These are phyloP conservation scores for Lepidium africanum DNA, from an alignment of 345 rosid genomes.

Conservation along the genomic window DNA sequence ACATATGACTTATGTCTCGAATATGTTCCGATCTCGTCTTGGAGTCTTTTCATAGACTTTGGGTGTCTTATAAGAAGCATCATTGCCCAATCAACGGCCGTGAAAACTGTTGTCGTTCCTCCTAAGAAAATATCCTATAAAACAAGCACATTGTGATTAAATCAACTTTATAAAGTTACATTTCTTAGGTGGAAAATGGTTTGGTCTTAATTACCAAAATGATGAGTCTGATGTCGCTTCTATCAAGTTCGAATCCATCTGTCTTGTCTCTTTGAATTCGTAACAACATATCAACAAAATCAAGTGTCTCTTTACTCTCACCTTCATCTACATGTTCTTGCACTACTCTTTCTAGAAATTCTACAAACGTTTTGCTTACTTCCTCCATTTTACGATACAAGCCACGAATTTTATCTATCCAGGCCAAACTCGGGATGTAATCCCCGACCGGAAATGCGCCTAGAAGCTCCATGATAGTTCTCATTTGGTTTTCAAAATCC, in stretches of 20 bases:
- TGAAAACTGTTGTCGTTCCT: conserved; percentile 22
- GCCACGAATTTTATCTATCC: conserved; percentile 32
- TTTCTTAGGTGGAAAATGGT: neutral
- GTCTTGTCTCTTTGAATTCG: conserved; percentile 24
- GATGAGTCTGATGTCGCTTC: conserved; percentile 29
- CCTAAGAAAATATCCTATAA: conserved; percentile 32
- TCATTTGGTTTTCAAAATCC: conserved; percentile 26
- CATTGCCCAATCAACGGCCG: conserved; percentile 35
- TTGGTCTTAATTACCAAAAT: conserved; percentile 26
- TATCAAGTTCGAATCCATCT: conserved; percentile 15
- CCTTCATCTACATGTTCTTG: conserved; percentile 7
- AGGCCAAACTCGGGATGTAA: conserved; percentile 41
- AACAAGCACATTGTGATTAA: neutral
- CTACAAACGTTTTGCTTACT: conserved; percentile 20
- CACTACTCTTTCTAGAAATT: conserved; percentile 17
- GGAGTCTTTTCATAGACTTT: conserved; percentile 15
- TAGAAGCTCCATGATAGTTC: conserved; percentile 21
- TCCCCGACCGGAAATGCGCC: conserved; percentile 39
- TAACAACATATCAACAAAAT: conserved; percentile 10
- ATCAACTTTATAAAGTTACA: neutral
- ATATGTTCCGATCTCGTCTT: conserved; percentile 19
- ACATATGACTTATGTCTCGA: neutral
- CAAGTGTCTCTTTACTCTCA: neutral
- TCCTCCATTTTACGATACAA: neutral
- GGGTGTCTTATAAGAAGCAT: conserved; percentile 29